Conservation (phyloP, 164 flowering plant species). For the Vitis amurensis region DNA sequence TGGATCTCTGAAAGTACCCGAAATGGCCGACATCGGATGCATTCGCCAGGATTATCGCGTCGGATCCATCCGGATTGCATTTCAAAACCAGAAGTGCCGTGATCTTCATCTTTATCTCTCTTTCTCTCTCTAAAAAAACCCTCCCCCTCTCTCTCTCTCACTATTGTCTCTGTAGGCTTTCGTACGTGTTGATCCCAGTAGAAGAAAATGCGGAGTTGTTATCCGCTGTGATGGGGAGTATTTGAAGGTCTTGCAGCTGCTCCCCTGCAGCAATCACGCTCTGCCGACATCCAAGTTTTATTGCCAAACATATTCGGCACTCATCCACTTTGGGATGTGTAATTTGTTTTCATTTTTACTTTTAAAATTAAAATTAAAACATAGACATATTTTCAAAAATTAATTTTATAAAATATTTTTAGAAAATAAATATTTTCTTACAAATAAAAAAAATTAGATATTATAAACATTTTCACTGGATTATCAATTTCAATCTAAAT, state of each 20-base stretch:
- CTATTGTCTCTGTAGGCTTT: background rate
- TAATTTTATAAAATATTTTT: no score
- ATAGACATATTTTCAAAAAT: no score
- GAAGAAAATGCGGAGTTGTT: conserved; percentile 1
- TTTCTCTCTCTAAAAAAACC: conserved; percentile 2
- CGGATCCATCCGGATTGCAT: conserved; percentile 44
- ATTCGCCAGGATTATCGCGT: conserved; percentile 59
- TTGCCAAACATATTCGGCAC: no score
- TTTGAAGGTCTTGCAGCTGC: background rate
- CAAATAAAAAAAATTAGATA: no score
- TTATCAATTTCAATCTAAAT: no score
- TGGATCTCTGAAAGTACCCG: conserved; percentile 65
- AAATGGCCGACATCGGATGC: conserved; percentile 61
- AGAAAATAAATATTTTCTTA: no score
- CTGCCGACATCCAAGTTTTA: no score
- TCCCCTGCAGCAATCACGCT: no score
- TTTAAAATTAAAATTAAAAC: no score
- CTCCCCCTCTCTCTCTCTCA: conserved; percentile 9
- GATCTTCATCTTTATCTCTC: conserved; percentile 55
- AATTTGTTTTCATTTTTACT: no score
- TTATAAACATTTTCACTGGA: no score
- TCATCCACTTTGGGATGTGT: no score
- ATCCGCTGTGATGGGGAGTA: background rate
- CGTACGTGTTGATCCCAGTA: background rate
- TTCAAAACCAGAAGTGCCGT: conserved; percentile 61